A percentile compares a stretch with the other conserved stretches of the same genome.
Conservation (phyloP, 106 monocot genomes). For the Dactylorhiza incarnata region DNA sequence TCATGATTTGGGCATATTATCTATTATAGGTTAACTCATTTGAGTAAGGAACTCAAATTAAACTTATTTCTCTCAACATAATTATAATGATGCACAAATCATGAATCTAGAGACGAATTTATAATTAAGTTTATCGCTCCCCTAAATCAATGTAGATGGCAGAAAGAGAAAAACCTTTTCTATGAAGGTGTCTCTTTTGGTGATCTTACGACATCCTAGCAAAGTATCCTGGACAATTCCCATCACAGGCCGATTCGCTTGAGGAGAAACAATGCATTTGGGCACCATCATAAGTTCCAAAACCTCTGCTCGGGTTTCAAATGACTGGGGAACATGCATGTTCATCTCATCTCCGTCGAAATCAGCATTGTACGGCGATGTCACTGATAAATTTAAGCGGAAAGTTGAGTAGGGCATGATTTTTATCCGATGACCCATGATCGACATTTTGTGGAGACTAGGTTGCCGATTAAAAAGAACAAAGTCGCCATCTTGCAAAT, state of each 20-base stretch:
- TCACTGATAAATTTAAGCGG: conserved; percentile 91
- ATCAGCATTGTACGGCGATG: conserved; percentile 99
- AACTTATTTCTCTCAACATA: too few relatives aligned
- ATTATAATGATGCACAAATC: too few relatives aligned
- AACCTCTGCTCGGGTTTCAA: conserved; percentile 97
- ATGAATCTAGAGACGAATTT: too few relatives aligned
- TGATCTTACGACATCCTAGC: conserved; percentile 90
- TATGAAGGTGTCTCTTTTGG: conserved; percentile 96
- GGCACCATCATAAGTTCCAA: conserved; percentile 99
- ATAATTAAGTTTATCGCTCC: too few relatives aligned
- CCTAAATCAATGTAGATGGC: too few relatives aligned
- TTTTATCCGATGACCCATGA: conserved; percentile 96
- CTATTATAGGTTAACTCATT: too few relatives aligned
- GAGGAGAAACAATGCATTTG: conserved; percentile 97
- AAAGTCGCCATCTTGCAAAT: conserved; percentile 94
- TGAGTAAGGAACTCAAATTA: too few relatives aligned
- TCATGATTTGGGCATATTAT: too few relatives aligned
- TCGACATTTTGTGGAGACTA: conserved; percentile 99
- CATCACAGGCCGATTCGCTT: conserved; percentile 97
- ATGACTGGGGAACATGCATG: conserved; percentile 99
- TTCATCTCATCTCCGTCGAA: conserved; percentile 99
- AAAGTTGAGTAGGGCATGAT: conserved; percentile 99
- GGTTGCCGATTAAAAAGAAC: conserved; percentile 99
- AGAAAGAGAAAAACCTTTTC: conserved; percentile 59
- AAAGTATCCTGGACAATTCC: conserved; percentile 97